Percentiles rank a stretch among this genome's conserved stretches.
phyloP scores from a whole-genome alignment of 805 yeast genomes.

The Candida andamanensis region DNA sequence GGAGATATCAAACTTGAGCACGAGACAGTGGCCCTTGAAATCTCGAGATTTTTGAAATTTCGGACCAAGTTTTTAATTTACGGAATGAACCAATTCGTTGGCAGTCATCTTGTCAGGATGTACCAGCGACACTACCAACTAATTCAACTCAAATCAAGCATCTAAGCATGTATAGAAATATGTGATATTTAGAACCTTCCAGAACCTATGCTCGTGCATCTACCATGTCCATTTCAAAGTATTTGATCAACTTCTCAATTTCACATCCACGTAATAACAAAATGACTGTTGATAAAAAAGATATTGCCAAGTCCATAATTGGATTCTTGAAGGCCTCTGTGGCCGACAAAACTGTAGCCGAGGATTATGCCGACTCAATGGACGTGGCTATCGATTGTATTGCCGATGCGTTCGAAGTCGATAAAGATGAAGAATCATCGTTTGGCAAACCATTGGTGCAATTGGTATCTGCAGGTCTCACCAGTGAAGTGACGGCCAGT shows the following conservation, averaged over 20 bases:
- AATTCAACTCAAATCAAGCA: too few species aligned
- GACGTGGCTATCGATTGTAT: slow-evolving; percentile 94
- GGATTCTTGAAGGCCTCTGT: slow-evolving; percentile 61
- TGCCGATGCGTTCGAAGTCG: slow-evolving; percentile 75
- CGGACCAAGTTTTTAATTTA: slow-evolving; percentile 38
- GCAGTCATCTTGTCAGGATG: slow-evolving; percentile 5
- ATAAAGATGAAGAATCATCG: slow-evolving; percentile 41
- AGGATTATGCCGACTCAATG: slow-evolving; percentile 80
- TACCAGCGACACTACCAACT: slow-evolving; percentile 7
- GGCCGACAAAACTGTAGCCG: slow-evolving; percentile 56
- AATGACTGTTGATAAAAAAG: slow-evolving; percentile 54
- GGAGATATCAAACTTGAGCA: slow-evolving; percentile 48
- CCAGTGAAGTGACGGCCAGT: slow-evolving; percentile 20
- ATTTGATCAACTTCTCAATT: too few species aligned
- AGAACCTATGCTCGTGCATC: slow-evolving; percentile 1
- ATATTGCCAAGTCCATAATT: slow-evolving; percentile 68
- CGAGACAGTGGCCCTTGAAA: slow-evolving; percentile 58
- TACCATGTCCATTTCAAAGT: neutral
- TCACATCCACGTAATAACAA: too few species aligned
- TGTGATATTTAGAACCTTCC: too few species aligned
- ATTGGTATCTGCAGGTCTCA: slow-evolving; percentile 24
- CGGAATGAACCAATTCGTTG: slow-evolving; percentile 28
- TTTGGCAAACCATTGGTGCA: slow-evolving; percentile 44
- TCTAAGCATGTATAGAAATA: neutral
- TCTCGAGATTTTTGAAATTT: slow-evolving; percentile 53